Percentiles rank a stretch among this genome's conserved stretches.
phyloP scores from a whole-genome alignment of 2,329 filamentous ascomycete species.

The Clonostachys sp. region DNA sequence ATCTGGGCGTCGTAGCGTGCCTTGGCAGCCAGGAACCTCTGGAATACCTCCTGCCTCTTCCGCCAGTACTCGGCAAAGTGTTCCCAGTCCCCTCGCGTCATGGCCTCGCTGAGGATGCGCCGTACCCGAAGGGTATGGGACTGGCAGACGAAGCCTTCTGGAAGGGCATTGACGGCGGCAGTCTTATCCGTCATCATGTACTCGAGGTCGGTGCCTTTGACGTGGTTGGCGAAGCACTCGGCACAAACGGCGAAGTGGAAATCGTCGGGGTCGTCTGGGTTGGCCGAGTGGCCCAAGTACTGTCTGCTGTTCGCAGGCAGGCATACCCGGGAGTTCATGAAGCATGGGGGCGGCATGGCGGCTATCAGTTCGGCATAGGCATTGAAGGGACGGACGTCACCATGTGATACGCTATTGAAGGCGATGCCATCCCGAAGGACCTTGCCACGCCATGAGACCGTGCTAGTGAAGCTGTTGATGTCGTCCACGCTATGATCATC shows the following conservation, averaged over 20 bases:
- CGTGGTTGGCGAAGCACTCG: slow-evolving; percentile 4
- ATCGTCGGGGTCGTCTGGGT: no score
- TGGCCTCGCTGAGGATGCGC: background rate
- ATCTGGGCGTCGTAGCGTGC: background rate
- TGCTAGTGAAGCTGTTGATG: background rate
- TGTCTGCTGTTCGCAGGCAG: slow-evolving; percentile 1
- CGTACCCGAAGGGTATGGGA: background rate
- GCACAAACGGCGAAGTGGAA: slow-evolving; percentile 2
- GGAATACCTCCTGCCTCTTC: background rate
- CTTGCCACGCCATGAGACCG: background rate
- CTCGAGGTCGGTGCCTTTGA: slow-evolving; percentile 4
- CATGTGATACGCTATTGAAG: background rate
- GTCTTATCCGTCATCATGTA: slow-evolving; percentile 2
- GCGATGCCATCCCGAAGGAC: background rate
- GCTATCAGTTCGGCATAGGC: background rate
- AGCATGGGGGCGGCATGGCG: slow-evolving; percentile 1
- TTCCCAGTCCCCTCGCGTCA: background rate
- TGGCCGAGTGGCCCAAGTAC: slow-evolving; percentile 3
- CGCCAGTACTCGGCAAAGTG: slow-evolving; percentile 2
- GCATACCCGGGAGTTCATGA: background rate
- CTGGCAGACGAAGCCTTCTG: slow-evolving; percentile 1
- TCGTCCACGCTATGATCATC: background rate
- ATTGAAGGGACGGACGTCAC: background rate
- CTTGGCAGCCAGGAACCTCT: background rate
- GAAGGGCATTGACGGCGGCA: background rate